Evolutionary conservation across 805 yeast genomes (phyloP).

Genomic region (Yarrowia sp.): DNA sequence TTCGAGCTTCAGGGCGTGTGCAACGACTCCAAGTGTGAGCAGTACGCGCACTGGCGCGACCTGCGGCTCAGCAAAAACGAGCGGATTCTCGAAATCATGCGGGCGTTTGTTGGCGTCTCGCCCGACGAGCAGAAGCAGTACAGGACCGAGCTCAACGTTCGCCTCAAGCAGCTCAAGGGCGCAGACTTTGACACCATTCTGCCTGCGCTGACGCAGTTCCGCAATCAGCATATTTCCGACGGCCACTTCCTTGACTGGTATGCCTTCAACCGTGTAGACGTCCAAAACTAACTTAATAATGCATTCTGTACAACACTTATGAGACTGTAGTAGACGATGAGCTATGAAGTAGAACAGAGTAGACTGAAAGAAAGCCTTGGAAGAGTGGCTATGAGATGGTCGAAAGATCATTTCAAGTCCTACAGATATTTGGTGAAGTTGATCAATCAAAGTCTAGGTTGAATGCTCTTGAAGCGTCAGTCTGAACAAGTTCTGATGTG

Average conservation of each 20-base stretch:
- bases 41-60: conserved; percentile 38
- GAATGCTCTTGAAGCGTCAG: too few species aligned
- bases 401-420: too few species aligned
- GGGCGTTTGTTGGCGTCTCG: conserved; percentile 36
- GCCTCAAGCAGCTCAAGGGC: conserved; percentile 22
- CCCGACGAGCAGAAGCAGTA: conserved; percentile 28
- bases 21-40: conserved; percentile 33
- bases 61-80: conserved; percentile 33
- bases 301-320: neutral
- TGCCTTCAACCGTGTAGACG: conserved; percentile 38
- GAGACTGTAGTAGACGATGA: too few species aligned
- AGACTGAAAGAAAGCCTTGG: too few species aligned
- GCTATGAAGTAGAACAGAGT: too few species aligned
- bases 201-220: conserved; percentile 25
- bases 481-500: too few species aligned
- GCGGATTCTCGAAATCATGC: conserved; percentile 34
- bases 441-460: too few species aligned
- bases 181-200: conserved; percentile 22
- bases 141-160: conserved; percentile 21
- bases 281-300: conserved; percentile 34
- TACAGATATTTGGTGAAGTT: too few species aligned
- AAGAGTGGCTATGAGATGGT: too few species aligned
- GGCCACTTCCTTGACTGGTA: conserved; percentile 35
- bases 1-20: conserved; percentile 37
- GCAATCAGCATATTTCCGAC: conserved; percentile 23